These are phyloP conservation scores for Magnolia sinica DNA, from an alignment of 164 flowering plant species.

Conservation along the genomic window DNA sequence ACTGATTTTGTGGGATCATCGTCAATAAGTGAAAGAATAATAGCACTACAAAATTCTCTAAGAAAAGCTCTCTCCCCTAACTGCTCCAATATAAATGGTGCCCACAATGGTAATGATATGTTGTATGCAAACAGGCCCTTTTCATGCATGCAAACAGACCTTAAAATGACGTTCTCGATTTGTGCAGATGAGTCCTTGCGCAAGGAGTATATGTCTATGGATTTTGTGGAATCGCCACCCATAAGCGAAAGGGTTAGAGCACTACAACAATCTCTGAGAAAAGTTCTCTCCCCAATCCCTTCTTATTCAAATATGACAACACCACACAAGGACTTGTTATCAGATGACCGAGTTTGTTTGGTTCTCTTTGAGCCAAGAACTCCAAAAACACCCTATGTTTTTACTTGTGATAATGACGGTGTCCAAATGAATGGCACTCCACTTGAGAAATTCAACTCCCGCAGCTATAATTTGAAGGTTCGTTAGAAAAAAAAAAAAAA, in stretches of 20 bases:
- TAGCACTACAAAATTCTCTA: constrained; percentile 25
- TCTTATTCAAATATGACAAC: constrained; percentile 27
- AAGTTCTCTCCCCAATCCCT: constrained; percentile 63
- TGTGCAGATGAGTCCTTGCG: background rate
- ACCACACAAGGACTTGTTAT: constrained; percentile 27
- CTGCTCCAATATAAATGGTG: constrained; percentile 26
- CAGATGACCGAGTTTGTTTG: constrained; percentile 21
- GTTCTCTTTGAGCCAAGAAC: constrained; percentile 35
- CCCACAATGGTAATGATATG: background rate
- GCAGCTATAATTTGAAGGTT: constrained; percentile 70
- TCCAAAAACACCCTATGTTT: constrained; percentile 35
- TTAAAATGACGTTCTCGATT: background rate
- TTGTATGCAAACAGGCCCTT: background rate
- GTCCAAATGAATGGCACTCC: constrained; percentile 38
- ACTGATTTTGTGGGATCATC: constrained; percentile 20
- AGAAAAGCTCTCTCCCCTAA: constrained; percentile 71
- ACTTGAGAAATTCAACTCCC: constrained; percentile 51
- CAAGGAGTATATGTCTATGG: constrained; percentile 15
- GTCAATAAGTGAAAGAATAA: constrained; percentile 25
- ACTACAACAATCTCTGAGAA: constrained; percentile 41
- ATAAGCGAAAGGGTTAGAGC: constrained; percentile 23
- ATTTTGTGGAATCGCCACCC: constrained; percentile 28
- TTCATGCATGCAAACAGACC: background rate
- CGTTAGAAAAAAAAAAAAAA: background rate
- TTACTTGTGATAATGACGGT: constrained; percentile 15